Base-by-base conservation (phyloP, 2,329 filamentous ascomycete genomes). In the Fusarium longipes region DNA sequence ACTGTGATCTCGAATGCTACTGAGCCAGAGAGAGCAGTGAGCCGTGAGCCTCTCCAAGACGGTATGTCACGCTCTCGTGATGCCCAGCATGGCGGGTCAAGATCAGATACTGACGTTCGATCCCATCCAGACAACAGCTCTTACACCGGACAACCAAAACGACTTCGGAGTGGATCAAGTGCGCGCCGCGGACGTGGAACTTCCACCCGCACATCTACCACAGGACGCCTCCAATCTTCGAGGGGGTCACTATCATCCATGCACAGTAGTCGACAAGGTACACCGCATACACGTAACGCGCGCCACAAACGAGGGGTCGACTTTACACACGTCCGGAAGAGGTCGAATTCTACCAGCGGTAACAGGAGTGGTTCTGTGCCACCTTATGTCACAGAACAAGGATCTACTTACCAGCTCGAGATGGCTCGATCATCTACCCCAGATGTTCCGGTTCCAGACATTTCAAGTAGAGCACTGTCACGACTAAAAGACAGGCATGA, bases 11-110 rank as follows among this genome's bases (percentile, higher is more conserved):
- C 87, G 12, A 88, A 87, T 54, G 80, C 85, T 14, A 80, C 85
- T n/a, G 84, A 85, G 29, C 81, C 80, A 29, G 57, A 54, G 18
- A 40, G 35, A 30, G 56, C 38, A 2, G 86, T 83, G 0, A 96
- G 91, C 77, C 97, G 97, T 71, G 94, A 97, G 76, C 93, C 93
- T 0, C 97, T 91, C 76, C 87, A 92, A 72, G 93, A 91, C 4
- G 84, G 85, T 8, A 76, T 82, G 47, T 77, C 77, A 35, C 77
- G 81, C 33, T 73, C 76, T 9, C 73, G 71, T 33, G 76, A 81
- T 24, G 79, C 82, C 1, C 83, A 87, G 49, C 83, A 82, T 9
- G 86, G 89, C 61, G 88, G 89, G 70, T 84, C 89, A 29, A 91
- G 88, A 70, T 86, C 93, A 50, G 88, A 87, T 0, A 83, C 96